Conservation (phyloP, 345 rosid genomes). For the Erucastrum elatum region DNA sequence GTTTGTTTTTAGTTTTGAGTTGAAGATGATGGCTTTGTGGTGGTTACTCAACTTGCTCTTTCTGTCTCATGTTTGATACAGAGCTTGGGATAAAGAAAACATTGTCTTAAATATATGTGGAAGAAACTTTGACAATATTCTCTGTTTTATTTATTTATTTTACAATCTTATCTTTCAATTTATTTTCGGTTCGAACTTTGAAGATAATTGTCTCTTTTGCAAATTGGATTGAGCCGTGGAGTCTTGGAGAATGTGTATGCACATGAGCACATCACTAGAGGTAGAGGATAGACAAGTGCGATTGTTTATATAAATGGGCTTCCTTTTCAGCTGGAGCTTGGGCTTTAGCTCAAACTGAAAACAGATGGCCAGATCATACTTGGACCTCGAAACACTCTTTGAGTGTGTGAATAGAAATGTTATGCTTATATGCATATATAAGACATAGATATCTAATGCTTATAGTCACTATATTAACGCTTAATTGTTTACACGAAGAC, state of each 20-base stretch:
- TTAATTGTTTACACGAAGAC: background rate
- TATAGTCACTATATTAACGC: background rate
- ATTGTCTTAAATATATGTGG: slow-evolving; percentile 18
- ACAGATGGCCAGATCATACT: background rate
- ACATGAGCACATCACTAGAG: background rate
- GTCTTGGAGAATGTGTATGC: slow-evolving; percentile 26
- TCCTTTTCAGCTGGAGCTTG: background rate
- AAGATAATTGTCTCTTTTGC: slow-evolving; percentile 3
- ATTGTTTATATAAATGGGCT: slow-evolving; percentile 13
- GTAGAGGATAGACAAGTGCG: background rate
- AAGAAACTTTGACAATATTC: slow-evolving; percentile 13
- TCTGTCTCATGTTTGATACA: slow-evolving; percentile 21
- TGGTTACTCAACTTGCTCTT: slow-evolving; percentile 24
- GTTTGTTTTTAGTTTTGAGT: slow-evolving; percentile 28
- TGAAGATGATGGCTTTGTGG: slow-evolving; percentile 37
- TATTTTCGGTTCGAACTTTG: background rate
- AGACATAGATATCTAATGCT: no score
- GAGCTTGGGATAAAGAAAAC: background rate
- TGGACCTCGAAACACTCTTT: background rate
- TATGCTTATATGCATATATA: background rate
- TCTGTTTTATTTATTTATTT: background rate
- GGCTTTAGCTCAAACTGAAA: slow-evolving; percentile 4
- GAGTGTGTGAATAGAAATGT: background rate
- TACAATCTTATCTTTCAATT: background rate
- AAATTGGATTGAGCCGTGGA: slow-evolving; percentile 24